A percentile compares a stretch with the other conserved stretches of the same genome.
phyloP scores from a whole-genome alignment of 495 filamentous ascomycete genomes.

The Chaetomidium leptoderma region DNA sequence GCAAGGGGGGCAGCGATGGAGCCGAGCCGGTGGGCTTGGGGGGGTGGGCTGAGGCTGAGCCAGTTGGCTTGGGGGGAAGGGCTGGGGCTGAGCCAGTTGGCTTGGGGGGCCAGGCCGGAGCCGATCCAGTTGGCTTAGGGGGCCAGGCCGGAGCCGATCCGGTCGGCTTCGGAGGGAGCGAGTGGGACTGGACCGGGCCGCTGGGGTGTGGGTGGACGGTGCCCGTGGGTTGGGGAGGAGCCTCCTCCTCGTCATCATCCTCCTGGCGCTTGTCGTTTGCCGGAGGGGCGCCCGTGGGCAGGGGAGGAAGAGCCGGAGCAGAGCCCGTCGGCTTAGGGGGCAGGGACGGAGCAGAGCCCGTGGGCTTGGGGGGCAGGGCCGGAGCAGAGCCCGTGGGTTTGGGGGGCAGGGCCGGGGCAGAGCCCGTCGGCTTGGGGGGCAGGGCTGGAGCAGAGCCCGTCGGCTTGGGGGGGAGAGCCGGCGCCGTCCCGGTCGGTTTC shows the following conservation, averaged over 20 bases:
- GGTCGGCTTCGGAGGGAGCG: background rate
- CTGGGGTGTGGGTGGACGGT: background rate
- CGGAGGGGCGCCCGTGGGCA: background rate
- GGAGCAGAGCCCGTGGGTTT: background rate
- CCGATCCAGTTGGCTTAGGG: background rate
- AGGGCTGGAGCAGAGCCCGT: background rate
- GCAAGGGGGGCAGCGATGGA: too few species aligned
- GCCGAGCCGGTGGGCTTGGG: too few species aligned
- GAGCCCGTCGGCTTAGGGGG: too few species aligned
- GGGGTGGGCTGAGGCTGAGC: too few species aligned
- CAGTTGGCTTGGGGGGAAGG: background rate
- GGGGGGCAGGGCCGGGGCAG: too few species aligned
- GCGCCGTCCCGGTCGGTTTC: constrained; percentile 4
- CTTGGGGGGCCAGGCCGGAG: background rate
- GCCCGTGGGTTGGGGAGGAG: background rate
- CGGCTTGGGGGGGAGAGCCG: background rate
- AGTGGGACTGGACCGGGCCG: background rate
- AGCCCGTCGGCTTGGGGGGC: background rate
- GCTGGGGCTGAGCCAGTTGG: background rate
- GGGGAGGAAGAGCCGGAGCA: background rate
- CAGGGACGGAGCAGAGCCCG: background rate
- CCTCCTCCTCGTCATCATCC: background rate
- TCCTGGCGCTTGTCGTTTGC: background rate
- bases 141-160: background rate
- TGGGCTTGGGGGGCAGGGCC: too few species aligned